Evolutionary conservation across 495 filamentous ascomycete genomes (phyloP), one percentile per base, ranked within the genome.

Genomic region (Talaromyces thailandensis): DNA sequence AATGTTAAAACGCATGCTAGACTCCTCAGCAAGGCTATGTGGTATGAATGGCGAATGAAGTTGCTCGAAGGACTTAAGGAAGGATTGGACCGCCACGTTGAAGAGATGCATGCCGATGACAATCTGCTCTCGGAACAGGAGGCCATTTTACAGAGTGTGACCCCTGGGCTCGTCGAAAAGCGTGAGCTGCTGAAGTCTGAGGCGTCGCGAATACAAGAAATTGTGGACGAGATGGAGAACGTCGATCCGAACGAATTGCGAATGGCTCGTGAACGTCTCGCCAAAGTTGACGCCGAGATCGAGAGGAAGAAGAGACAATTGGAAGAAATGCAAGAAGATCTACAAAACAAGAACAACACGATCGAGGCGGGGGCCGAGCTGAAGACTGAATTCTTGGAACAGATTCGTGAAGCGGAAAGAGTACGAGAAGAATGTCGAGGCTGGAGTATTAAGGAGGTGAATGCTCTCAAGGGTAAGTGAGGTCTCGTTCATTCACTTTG

Each of bases 31-130:
- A 96, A 96, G 70, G 91, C 85, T 40, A 93, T 91, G 73, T 98
- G 95, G 95, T 98, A 98, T 70, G 88, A 92, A 69, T 98, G 95
- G 95, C 89, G 95, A 32, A 92, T 89, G 85, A 91, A 91, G 66
- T 83, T 97, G 26, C 85, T 96, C 12, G 86, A 89, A 24, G 91
- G 90, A 5, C 79, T 98, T 21, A 89, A 87, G 68, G 85, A 90
- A 63, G 91, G 88, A 2, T 82, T 98, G 1, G 69, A 88, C 35
- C 86, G 84, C 40, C 92, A 90, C 48, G 77, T 81, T 0, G 83
- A 89, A 50, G 90, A 88, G 37, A 88, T 98, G 87, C 81, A 85
- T 43, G 75, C 77, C 11, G 94, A 98, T 63, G 87, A 90, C 62
- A 75, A 80, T 48, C 56, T 84, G n/a, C 70, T 98, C 7, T 69